A percentile compares a stretch with the other conserved stretches of the same genome.
Conservation (phyloP, 805 yeast genomes). For the Starmerella vitae region DNA sequence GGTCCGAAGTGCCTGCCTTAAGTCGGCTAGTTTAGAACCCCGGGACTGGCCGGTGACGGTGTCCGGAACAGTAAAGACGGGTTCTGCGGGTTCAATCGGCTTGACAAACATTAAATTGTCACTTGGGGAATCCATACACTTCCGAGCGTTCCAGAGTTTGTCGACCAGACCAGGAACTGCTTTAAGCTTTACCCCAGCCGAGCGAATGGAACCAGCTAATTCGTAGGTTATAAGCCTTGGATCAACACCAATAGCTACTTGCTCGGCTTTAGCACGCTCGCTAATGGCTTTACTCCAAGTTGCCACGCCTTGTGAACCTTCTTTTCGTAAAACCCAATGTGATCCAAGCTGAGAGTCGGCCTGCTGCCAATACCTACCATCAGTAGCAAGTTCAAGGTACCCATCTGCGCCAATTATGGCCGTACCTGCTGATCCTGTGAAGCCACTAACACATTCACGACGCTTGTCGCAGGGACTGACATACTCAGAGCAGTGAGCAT, state of each 20-base stretch:
- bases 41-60: slow-evolving; percentile 55
- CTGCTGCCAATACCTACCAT: slow-evolving; percentile 88
- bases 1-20: slow-evolving; percentile 24
- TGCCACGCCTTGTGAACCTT: slow-evolving; percentile 55
- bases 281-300: slow-evolving; percentile 74
- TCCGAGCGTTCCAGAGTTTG: slow-evolving; percentile 47
- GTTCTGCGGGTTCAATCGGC: slow-evolving; percentile 44
- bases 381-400: slow-evolving; percentile 74
- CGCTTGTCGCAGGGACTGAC: slow-evolving; percentile 72
- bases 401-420: slow-evolving; percentile 57
- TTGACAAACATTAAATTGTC: too few species aligned
- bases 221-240: slow-evolving; percentile 51
- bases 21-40: slow-evolving; percentile 40
- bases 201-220: slow-evolving; percentile 21
- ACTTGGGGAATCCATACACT: too few species aligned
- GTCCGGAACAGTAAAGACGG: slow-evolving; percentile 38
- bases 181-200: slow-evolving; percentile 32
- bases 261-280: slow-evolving; percentile 36
- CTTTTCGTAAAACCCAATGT: slow-evolving; percentile 70
- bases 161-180: slow-evolving; percentile 62
- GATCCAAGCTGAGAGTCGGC: slow-evolving; percentile 70
- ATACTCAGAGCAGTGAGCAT: slow-evolving; percentile 87
- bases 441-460: slow-evolving; percentile 66
- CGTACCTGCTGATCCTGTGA: slow-evolving; percentile 86
- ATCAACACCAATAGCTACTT: slow-evolving; percentile 63